Evolutionary conservation across 1,284 basidiomycete species (phyloP), one percentile per base, ranked within the genome.

Genomic region (Phenoliferia sp.): DNA sequence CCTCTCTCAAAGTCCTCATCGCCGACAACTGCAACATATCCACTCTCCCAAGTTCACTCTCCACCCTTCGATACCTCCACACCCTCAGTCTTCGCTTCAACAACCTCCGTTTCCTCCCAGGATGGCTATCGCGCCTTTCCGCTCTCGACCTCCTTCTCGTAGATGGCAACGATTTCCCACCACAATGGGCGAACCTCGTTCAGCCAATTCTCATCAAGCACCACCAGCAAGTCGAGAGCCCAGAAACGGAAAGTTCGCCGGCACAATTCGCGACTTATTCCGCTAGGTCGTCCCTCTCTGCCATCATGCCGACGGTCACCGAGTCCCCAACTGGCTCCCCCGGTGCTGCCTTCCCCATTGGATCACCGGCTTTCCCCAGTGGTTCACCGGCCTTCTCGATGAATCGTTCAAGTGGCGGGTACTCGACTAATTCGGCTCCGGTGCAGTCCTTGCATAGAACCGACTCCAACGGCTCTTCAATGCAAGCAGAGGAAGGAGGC

Each of bases 161-260:
- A 34, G 95, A 98, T 74, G 90, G 88, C 35, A 99, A 99, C 78
- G 90, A 92, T 10, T 96, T 98, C 80, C 88, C 90, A 70, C 88
- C 90, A 3, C 89, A 92, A 3, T 97, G 94, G 93, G 86, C 87
- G 76, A 87, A 88, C 35, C 83, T 99, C 64, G 87, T 96, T 32
- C 88, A 90, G 66, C 92, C 93, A 2, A 61, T 74, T 17, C 59
- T 75, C 12, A 54, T 7, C 22, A 52, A 52, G 48, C 5, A 9
- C 6, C 48, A 19, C 22, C 48, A 6, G 17, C 48, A 19, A 26
- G 7, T 44, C 22, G 22, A 5, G 48, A 52, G 48, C 48, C 9
- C 9, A 52, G 48, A 52, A 26, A 52, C 48, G 48, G 48, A 52
- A n/a, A n/a, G n/a, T n/a, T 17, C 31, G 28, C 9, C 55, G n/a